Evolutionary conservation across 352 stramenopile genomes (phyloP), one percentile per base, ranked within the genome.

Genomic region (Phytophthora pini): DNA sequence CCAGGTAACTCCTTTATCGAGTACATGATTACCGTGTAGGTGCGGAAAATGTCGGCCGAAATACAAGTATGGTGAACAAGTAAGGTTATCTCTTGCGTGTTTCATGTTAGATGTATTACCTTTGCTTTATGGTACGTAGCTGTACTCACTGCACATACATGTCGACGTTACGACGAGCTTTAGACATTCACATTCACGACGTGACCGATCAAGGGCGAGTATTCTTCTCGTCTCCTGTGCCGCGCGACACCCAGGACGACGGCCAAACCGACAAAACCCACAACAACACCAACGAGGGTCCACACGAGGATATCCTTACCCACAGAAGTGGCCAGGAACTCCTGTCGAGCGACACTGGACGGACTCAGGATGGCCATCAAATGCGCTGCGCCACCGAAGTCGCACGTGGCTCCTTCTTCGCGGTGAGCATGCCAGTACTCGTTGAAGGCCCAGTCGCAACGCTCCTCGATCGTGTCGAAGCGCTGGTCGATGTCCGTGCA

Each of bases 401-500:
- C 84, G 68, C 84, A 92, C 47, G 84, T 92, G 17, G 81, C 81
- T 27, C 84, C 84, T 40, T 79, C 77, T 55, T 84, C 65, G 38
- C 84, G 84, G 51, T 88, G 56, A 2, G 68, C 47, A 47, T 92
- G 84, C 84, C 84, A 92, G 59, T 90, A 92, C 56, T 82, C 68
- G 57, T 92, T 88, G 75, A 88, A 92, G 1, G 78, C 84, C 54
- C 69, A 90, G 63, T 92, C 81, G 53, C 73, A 85, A 39, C 79
- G 79, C 67, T 92, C 79, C 55, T 84, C 72, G 7, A 92, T 68
- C 24, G 84, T 88, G 13, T 56, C 22, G 65, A 80, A 88, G n/a
- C 61, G 66, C 2, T 62, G 41, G 12, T 82, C 50, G 27, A 92
- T 70, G 39, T 70, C 64, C 5, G 56, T 72, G 69, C 84, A 92